phyloP scores from a whole-genome alignment of 2,329 filamentous ascomycete genomes.

The Stachybotrys chlorohalonatus region DNA sequence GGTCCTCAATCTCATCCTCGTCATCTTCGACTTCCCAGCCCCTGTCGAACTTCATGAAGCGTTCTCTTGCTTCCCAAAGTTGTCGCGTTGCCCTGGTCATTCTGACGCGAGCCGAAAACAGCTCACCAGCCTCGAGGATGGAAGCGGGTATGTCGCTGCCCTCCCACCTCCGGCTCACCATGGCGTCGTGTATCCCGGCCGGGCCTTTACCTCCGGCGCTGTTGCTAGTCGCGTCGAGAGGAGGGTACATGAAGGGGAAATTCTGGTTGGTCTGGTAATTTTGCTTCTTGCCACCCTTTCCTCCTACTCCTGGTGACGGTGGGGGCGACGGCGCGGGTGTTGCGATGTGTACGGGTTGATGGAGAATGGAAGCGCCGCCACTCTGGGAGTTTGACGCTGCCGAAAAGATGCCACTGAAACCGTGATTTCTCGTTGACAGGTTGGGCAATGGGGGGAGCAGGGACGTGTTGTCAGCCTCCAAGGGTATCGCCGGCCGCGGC shows the following conservation, averaged over 20 bases:
- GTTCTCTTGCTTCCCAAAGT: conserved; percentile 88
- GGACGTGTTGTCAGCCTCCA: conserved; percentile 85
- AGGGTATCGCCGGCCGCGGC: conserved; percentile 69
- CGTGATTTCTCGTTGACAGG: conserved; percentile 54
- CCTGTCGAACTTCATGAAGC: conserved; percentile 83
- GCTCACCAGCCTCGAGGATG: conserved; percentile 85
- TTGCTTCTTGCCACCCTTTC: conserved; percentile 94
- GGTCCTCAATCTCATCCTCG: conserved; percentile 35
- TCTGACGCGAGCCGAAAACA: conserved; percentile 83
- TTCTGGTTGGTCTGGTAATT: conserved; percentile 99
- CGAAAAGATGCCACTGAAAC: conserved; percentile 53
- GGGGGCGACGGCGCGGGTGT: conserved; percentile 94
- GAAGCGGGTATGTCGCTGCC: conserved; percentile 91
- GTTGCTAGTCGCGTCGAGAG: conserved; percentile 80
- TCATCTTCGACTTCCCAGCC: conserved; percentile 62
- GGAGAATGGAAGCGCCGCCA: conserved; percentile 69
- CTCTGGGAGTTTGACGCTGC: conserved; percentile 43
- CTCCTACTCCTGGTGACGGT: conserved; percentile 76
- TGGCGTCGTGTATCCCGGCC: conserved; percentile 66
- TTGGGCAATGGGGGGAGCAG: conserved; percentile 79
- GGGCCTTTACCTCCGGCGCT: conserved; percentile 82
- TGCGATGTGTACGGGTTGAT: conserved; percentile 97
- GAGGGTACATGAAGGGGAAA: conserved; percentile 95
- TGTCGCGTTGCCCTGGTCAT: conserved; percentile 89
- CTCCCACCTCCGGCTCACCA: conserved; percentile 82